phyloP scores from a whole-genome alignment of 164 flowering plant species.

The Chloranthus sessilifolius region DNA sequence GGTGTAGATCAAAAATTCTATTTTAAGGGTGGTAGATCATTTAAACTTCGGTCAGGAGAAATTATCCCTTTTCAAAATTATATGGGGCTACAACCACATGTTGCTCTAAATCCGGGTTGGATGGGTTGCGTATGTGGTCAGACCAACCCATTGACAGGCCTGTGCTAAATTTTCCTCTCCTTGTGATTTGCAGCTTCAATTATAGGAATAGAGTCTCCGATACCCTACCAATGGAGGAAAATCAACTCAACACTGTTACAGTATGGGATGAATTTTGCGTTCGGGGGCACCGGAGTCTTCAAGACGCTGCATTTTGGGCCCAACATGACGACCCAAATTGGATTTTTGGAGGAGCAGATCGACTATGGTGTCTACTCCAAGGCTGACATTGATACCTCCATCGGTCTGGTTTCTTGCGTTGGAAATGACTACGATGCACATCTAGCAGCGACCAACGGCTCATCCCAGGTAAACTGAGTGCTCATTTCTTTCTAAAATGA shows the following conservation, averaged over 20 bases:
- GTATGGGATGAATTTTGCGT: conserved; percentile 17
- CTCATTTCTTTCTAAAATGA: too few relatives aligned
- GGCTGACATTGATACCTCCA: conserved; percentile 8
- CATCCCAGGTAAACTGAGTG: not conserved
- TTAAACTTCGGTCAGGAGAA: too few relatives aligned
- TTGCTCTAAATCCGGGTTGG: too few relatives aligned
- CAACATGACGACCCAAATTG: conserved; percentile 15
- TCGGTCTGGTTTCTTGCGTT: conserved; percentile 9
- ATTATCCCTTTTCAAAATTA: too few relatives aligned
- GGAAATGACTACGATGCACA: conserved; percentile 14
- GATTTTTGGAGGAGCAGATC: conserved; percentile 4
- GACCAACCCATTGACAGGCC: too few relatives aligned
- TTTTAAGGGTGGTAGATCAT: too few relatives aligned
- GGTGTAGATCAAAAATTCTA: too few relatives aligned
- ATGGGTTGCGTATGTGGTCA: too few relatives aligned
- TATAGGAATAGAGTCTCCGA: conserved; percentile 7
- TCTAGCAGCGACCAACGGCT: not conserved
- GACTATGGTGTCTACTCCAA: conserved; percentile 3
- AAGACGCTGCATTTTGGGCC: conserved; percentile 7
- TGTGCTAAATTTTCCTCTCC: not conserved
- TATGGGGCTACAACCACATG: too few relatives aligned
- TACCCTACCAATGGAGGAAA: conserved; percentile 6
- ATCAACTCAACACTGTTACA: too few relatives aligned
- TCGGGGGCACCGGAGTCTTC: conserved; percentile 21
- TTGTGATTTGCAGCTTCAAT: not conserved